Conservation (phyloP, 1,139 yeast species). For the Debaryomycetaceae sp. region DNA sequence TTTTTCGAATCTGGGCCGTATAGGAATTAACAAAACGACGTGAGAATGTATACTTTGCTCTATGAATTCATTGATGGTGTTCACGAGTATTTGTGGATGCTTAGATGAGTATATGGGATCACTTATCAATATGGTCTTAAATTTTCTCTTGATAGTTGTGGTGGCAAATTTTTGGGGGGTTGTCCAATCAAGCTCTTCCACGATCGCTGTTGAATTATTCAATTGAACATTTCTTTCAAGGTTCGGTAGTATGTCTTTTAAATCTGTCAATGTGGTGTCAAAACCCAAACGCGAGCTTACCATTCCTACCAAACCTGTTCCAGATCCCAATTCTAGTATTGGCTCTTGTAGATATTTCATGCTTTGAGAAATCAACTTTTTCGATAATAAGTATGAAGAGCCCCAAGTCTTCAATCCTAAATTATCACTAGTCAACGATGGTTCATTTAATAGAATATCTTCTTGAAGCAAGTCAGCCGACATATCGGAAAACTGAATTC, state of each 20-base stretch:
- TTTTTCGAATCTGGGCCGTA: constrained; percentile 60
- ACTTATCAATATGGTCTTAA: constrained; percentile 64
- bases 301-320: constrained; percentile 90
- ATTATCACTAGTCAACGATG: constrained; percentile 81
- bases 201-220: constrained; percentile 40
- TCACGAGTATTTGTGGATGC: constrained; percentile 72
- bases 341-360: constrained; percentile 29
- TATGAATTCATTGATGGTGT: constrained; percentile 50
- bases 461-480: constrained; percentile 9
- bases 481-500: constrained; percentile 35
- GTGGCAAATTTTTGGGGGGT: constrained; percentile 42
- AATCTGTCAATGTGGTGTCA: constrained; percentile 64
- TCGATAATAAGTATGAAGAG: constrained; percentile 69
- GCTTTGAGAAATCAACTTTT: constrained; percentile 35
- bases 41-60: constrained; percentile 31
- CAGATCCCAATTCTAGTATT: constrained; percentile 83
- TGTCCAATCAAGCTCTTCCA: constrained; percentile 74
- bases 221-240: constrained; percentile 52
- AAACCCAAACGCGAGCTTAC: constrained; percentile 51
- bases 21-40: constrained; percentile 71
- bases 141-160: constrained; percentile 22
- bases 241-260: constrained; percentile 73
- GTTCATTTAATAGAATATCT: constrained; percentile 60
- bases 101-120: constrained; percentile 85
- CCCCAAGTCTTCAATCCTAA: constrained; percentile 97